These are phyloP conservation scores for Colletotrichum echinochloae DNA, from an alignment of 2,329 filamentous ascomycete genomes.

Conservation along the genomic window DNA sequence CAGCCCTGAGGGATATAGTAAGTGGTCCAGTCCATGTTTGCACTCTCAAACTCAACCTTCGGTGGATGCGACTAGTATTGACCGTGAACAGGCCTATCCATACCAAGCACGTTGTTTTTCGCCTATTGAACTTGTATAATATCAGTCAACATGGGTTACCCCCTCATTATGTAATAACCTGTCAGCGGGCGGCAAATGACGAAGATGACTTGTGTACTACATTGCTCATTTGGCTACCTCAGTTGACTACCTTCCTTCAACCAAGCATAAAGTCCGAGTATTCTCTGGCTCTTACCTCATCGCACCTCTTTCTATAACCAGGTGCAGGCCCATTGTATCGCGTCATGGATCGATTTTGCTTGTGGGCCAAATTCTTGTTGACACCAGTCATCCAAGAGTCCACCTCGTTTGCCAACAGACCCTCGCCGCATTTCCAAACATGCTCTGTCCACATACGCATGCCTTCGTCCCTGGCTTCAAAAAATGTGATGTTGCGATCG, in stretches of 20 bases:
- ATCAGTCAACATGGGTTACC: no score
- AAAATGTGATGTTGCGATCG: slow-evolving; percentile 49
- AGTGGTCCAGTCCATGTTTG: no score
- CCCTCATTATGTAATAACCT: background rate
- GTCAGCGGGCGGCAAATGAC: background rate
- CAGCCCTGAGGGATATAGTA: no score
- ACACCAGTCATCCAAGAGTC: slow-evolving; percentile 69
- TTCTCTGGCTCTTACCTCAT: slow-evolving; percentile 47
- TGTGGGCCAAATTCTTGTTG: slow-evolving; percentile 62
- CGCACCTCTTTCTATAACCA: slow-evolving; percentile 55
- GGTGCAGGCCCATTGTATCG: slow-evolving; percentile 60
- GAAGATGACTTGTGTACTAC: background rate
- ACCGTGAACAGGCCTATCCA: no score
- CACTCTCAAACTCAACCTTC: no score
- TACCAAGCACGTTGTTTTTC: no score
- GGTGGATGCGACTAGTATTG: no score
- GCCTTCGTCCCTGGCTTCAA: slow-evolving; percentile 55
- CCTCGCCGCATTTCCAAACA: slow-evolving; percentile 59
- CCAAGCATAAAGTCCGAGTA: slow-evolving; percentile 22
- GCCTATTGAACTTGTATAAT: no score
- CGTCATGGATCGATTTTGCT: slow-evolving; percentile 59
- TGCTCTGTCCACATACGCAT: slow-evolving; percentile 60
- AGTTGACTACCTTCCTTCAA: background rate
- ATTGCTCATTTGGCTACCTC: background rate
- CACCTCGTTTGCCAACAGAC: slow-evolving; percentile 59